Base-by-base conservation (phyloP, 2,329 filamentous ascomycete genomes). In the Westerdykella ornata region DNA sequence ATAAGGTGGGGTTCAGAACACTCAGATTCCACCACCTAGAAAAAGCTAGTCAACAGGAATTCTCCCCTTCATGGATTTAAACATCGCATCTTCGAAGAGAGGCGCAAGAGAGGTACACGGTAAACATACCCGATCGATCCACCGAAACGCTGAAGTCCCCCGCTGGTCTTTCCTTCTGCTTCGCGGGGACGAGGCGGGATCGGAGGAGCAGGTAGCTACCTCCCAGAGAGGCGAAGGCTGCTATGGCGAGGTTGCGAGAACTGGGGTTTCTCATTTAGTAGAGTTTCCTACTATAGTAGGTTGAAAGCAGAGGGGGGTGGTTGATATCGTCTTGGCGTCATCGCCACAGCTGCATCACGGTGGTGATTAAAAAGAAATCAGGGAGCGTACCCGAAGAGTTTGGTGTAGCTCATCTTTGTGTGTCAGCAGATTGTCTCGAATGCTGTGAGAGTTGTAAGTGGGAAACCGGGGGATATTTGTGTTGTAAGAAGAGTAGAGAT, bases 121-220 rank as follows among this genome's bases (percentile, higher is more conserved):
- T 2, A 26, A 38, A 46, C 51, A 15, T 49, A 63, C 63, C 63
- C 15, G 63, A 66, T 37, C 63, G 48, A 29, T 65, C 59, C 15
- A 65, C 60, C 12, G 56, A 49, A 12, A 66, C 63, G 14, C 55
- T 61, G 38, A 63, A 66, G 40, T 66, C 62, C 13, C 63, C 60
- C 15, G 38, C 48, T 9, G 46, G 44, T 30, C 51, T 53, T 31
- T 62, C 53, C 28, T 53, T 49, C 43, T 57, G 54, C 42, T 59
- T 60, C n/a, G 47, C 48, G 7, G 55, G 51, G 14, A 63, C 30
- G 2, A 54, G 43, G 32, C 47, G 56, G 16, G 61, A 59, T 41
- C 61, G 66, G 17, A 65, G 19, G 26, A 60, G 48, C 35, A 63
- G 41, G 39, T 61, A 65, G 5, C 60, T 57, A 35, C 59, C 55